Evolutionary conservation across 768 basidiomycete genomes (phyloP), one percentile per base, ranked within the genome.

Genomic region (Ephemerocybe angulata): DNA sequence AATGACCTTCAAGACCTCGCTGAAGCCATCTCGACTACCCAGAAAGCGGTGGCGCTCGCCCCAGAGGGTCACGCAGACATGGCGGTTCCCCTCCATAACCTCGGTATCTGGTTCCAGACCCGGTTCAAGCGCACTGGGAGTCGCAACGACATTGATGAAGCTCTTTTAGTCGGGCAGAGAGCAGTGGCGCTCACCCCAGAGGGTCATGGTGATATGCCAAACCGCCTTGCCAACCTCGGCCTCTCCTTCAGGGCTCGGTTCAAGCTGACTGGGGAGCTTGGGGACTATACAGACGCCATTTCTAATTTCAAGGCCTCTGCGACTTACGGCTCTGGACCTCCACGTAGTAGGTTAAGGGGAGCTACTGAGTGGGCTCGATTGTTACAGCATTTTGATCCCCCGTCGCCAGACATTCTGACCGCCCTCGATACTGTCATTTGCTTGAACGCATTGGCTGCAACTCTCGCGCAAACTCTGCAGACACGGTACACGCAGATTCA

Each of bases 31-130:
- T 19, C 33, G 33, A 8, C 17, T 8, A 35, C 8, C 33, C 40
- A 50, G 46, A 53, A 50, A 33, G 58, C 62, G 12, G 50, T 63
- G 1, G 50, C 43, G 8, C 37, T 58, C 10, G 51, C 53, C 12
- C 50, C 53, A 2, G 27, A 49, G 11, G 54, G 54, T 0, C 56
- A 60, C 46, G 30, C 43, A 11, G 30, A 48, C n/a, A 37, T 56
- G 43, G 27, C 30, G 3, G 22, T 33, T 7, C 33, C 22, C 19
- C 43, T 60, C 17, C 49, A 8, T 19, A 40, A 46, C 28, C 55
- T 62, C 51, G 63, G 42, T 53, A 58, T 31, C n/a, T n/a, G n/a
- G n/a, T n/a, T n/a, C n/a, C n/a, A n/a, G n/a, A n/a, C n/a, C n/a
- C n/a, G n/a, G n/a, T 63, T 63, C 38, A 33, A 49, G 25, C 40